Evolutionary conservation across 2,329 filamentous ascomycete genomes (phyloP), one percentile per base, ranked within the genome.

Genomic region (Calonectria multiphialidica): DNA sequence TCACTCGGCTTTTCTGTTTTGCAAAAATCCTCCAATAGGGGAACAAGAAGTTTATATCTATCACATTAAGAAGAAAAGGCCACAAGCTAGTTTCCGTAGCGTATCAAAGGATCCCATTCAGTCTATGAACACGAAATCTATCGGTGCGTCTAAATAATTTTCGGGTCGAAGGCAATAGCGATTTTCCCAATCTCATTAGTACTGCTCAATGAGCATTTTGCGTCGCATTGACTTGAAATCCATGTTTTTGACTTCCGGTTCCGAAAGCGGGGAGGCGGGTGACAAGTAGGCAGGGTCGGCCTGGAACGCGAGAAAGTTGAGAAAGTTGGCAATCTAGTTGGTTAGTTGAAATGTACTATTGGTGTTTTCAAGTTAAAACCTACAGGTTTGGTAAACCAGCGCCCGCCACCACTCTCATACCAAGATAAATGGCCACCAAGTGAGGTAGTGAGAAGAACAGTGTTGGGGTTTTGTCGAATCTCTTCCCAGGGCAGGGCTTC

Each of bases 381-480:
- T 25, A 91, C 94, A 53, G 96, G 95, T 79, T 92, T 93, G 23
- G 93, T 89, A 83, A 98, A 95, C 97, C 97, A 99, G 79, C 97
- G 89, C 18, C 90, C 89, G 9, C 97, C 96, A 50, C 93, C 93
- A 21, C 90, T 80, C 83, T 98, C 95, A 81, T 98, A 98, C 94
- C 96, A 99, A 63, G 94, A 94, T 8, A 99, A 86, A 84, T 99
- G 97, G 0, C 97, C 97, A 49, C 97, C 97, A 45, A 95, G 89
- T 0, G 94, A 94, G 0, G 96, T 98, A 3, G 94, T 95, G 79
- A 94, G 92, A 79, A 98, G 90, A 10, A 98, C 90, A 0, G 94
- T 93, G 80, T 97, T 97, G 1, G 96, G 96, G 71, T 96, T 99
- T 76, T 92, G 89, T 73, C 90, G 88, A 75, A 98, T 93, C 82